Conservation (phyloP, 805 yeast genomes). For the Danielozyma ontarioensis region DNA sequence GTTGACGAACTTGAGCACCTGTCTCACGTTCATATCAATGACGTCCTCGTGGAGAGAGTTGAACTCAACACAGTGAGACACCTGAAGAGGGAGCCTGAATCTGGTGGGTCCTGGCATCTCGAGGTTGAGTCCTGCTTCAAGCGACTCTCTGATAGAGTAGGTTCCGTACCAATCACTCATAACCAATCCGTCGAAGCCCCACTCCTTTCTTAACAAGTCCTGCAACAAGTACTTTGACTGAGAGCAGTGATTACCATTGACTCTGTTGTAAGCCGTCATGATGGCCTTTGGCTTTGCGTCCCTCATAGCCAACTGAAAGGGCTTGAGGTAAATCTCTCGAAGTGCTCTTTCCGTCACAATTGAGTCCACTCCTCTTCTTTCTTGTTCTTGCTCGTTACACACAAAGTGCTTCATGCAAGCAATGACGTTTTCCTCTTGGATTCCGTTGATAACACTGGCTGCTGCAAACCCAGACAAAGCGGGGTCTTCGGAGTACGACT, state of each 20-base stretch:
- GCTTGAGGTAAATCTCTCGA: constrained; percentile 59
- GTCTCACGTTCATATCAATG: constrained; percentile 45
- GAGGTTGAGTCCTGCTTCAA: constrained; percentile 54
- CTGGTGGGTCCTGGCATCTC: constrained; percentile 65
- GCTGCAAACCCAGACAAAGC: constrained; percentile 42
- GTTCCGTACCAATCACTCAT: constrained; percentile 67
- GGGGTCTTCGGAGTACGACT: constrained; percentile 61
- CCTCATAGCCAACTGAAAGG: constrained; percentile 56
- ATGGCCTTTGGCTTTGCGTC: constrained; percentile 48
- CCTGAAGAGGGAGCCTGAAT: constrained; percentile 36
- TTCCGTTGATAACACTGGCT: constrained; percentile 47
- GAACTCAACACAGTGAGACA: constrained; percentile 37
- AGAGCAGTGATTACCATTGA: constrained; percentile 57
- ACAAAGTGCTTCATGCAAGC: constrained; percentile 62
- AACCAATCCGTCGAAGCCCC: constrained; percentile 51
- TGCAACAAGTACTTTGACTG: constrained; percentile 40
- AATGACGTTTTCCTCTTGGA: constrained; percentile 45
- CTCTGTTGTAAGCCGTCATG: constrained; percentile 61
- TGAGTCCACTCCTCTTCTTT: constrained; percentile 44
- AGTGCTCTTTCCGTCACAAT: constrained; percentile 55
- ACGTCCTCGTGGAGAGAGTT: constrained; percentile 36
- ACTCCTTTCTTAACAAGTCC: constrained; percentile 48
- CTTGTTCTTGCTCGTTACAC: constrained; percentile 58
- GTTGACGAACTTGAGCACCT: constrained; percentile 44
- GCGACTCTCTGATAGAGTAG: constrained; percentile 41